phyloP scores from a whole-genome alignment of 306 rosid genomes.

The Ziziphus jujuba region DNA sequence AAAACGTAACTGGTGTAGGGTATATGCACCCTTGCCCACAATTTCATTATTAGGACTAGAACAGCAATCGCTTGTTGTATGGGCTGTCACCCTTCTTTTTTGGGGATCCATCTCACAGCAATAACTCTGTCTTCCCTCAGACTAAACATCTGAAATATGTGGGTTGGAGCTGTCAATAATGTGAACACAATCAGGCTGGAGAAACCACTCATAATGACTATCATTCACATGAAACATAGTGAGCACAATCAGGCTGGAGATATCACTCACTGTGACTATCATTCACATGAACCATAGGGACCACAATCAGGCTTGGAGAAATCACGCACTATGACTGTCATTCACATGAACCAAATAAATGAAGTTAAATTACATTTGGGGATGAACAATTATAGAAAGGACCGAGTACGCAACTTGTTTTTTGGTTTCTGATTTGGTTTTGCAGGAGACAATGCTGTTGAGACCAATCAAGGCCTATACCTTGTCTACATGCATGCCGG shows the following conservation, averaged over 20 bases:
- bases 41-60: constrained; percentile 39
- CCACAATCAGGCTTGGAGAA: constrained; percentile 50
- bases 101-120: too few relatives aligned
- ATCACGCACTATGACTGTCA: constrained; percentile 36
- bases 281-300: constrained; percentile 12
- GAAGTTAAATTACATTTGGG: constrained; percentile 62
- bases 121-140: too few relatives aligned
- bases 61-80: too few relatives aligned
- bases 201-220: constrained; percentile 38
- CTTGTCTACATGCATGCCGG: constrained; percentile 93
- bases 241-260: constrained; percentile 48
- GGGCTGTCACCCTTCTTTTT: too few relatives aligned
- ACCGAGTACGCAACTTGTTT: constrained; percentile 55
- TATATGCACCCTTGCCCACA: constrained; percentile 26
- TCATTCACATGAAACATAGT: constrained; percentile 23
- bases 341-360: constrained; percentile 44
- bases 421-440: constrained; percentile 70
- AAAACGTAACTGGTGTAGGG: constrained; percentile 38
- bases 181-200: constrained; percentile 45
- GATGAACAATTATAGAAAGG: constrained; percentile 33
- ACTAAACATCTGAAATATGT: constrained; percentile 27
- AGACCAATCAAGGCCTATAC: constrained; percentile 84
- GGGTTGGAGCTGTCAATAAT: constrained; percentile 53
- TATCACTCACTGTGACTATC: constrained; percentile 36
- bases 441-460: constrained; percentile 87